A percentile compares a stretch with the other conserved stretches of the same genome.
These are phyloP conservation scores for Fremontodendron californicum DNA, from an alignment of 345 rosid genomes.

Conservation along the genomic window DNA sequence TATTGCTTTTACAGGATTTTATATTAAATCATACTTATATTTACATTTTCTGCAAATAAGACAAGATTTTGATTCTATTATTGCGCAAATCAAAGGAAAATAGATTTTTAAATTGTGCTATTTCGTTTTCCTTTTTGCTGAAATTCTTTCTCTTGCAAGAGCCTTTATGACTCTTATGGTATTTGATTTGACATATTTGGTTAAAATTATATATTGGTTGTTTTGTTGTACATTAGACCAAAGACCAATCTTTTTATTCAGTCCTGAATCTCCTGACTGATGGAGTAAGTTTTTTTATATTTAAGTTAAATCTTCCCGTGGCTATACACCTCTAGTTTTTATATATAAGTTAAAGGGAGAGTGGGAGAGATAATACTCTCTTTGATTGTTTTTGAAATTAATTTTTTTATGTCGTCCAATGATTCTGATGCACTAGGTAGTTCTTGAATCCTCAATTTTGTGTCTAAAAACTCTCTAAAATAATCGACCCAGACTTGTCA, in stretches of 20 bases:
- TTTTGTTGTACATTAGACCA: background rate
- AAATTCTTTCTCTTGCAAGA: background rate
- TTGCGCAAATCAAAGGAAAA: too few species aligned
- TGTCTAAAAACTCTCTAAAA: background rate
- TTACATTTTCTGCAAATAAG: background rate
- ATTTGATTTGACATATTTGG: background rate
- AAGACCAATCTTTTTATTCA: background rate
- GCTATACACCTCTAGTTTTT: too few species aligned
- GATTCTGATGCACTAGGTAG: background rate
- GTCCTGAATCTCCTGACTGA: too few species aligned
- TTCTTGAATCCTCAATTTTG: background rate
- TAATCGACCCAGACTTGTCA: conserved; percentile 15
- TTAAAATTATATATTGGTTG: background rate
- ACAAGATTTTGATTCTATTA: too few species aligned
- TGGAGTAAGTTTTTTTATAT: background rate
- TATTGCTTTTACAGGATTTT: background rate
- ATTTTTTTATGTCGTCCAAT: background rate
- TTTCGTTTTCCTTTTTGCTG: background rate
- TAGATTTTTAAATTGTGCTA: too few species aligned
- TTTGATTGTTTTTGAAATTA: background rate
- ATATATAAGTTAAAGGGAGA: too few species aligned
- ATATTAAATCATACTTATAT: background rate
- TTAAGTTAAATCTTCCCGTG: background rate
- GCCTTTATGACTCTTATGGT: background rate
- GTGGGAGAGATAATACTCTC: background rate